Base-by-base conservation (phyloP, 2,329 filamentous ascomycete species). In the Cytospora chrysosperma region DNA sequence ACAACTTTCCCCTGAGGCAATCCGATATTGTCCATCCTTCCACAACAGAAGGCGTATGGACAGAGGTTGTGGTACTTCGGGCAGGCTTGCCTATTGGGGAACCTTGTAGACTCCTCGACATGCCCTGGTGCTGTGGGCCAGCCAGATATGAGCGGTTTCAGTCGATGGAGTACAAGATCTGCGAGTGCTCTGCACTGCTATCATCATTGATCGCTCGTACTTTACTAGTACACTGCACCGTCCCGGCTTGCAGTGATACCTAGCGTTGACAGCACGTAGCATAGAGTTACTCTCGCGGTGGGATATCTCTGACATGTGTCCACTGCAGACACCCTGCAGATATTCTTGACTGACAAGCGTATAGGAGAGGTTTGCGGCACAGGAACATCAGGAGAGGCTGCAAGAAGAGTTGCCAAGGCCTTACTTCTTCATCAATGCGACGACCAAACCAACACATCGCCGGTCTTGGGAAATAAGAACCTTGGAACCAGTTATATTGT, bases 201-300 rank as follows among this genome's bases (percentile, higher is more conserved):
- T 28, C 59, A 50, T 53, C 26, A 40, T 24, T 50, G 43, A 47
- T 47, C 43, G 43, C 43, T 24, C 19, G 8, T 47, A 47, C 43
- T 47, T 47, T n/a, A n/a, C n/a, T n/a, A n/a, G n/a, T n/a, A n/a
- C 6, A 47, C 40, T 47, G 9, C n/a, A 47, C n/a, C 5, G 19
- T 10, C 8, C 15, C 17, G 40, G 40, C 40, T 32, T 47, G 40
- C 40, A n/a, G 40, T 47, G 19, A 21, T 17, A n/a, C n/a, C n/a
- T n/a, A 47, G 19, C n/a, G n/a, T 47, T 24, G n/a, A 61, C 59
- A 61, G 55, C 59, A 43, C 59, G 55, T 47, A 61, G 17, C 51
- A 49, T 56, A 26, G 40, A 56, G 24, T 34, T 54, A 9, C 27
- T 47, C n/a, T 50, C 27, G 40, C 52, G 49, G 37, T 28, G 37